Evolutionary conservation across 2,329 filamentous ascomycete species (phyloP).

Genomic region (Claviceps humidiphila): DNA sequence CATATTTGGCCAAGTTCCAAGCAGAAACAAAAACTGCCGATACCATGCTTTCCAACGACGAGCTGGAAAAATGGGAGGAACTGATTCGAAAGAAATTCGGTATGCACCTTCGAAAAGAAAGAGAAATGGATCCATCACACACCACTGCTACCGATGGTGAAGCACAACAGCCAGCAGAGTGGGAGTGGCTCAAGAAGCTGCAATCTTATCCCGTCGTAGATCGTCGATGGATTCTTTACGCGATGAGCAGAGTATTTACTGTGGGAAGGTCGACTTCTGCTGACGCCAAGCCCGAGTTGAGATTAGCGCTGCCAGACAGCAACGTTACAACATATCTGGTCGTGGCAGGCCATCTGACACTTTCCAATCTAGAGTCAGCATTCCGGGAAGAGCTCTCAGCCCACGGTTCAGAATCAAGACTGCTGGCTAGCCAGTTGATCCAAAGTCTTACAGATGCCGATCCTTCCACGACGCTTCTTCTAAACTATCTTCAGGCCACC

Average conservation of each 20-base stretch:
- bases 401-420: conserved; percentile 29
- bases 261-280: conserved; percentile 33
- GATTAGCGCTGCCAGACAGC: conserved; percentile 32
- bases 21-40: conserved; percentile 35
- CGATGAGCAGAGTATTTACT: conserved; percentile 47
- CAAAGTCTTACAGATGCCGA: conserved; percentile 51
- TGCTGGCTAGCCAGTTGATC: conserved; percentile 48
- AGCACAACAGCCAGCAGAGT: conserved; percentile 26
- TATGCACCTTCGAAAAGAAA: conserved; percentile 21
- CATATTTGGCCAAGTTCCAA: conserved; percentile 33
- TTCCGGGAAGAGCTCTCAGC: conserved; percentile 35
- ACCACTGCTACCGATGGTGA: conserved; percentile 9
- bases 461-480: conserved; percentile 51
- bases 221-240: conserved; percentile 50
- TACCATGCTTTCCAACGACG: conserved; percentile 29
- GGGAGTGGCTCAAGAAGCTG: conserved; percentile 34
- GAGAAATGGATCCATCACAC: conserved; percentile 3
- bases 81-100: conserved; percentile 36
- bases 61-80: conserved; percentile 36
- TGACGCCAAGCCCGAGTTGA: conserved; percentile 18
- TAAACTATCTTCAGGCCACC: conserved; percentile 51
- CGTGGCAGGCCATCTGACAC: conserved; percentile 45
- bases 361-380: conserved; percentile 44
- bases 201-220: conserved; percentile 42
- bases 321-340: conserved; percentile 46